phyloP scores from a whole-genome alignment of 2,329 filamentous ascomycete genomes.

The Iodosphaeria phyllophila region DNA sequence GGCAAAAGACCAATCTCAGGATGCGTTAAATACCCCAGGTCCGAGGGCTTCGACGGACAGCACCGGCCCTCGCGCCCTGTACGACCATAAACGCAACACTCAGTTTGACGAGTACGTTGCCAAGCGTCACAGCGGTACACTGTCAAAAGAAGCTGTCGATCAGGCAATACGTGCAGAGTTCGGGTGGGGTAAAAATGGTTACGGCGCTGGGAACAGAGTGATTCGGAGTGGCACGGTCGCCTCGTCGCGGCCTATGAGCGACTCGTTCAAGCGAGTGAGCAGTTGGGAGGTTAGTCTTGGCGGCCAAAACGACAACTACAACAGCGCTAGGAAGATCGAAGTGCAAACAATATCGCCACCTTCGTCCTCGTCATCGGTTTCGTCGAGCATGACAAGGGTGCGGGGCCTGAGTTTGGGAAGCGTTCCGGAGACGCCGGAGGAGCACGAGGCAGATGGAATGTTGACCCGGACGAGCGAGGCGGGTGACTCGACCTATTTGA shows the following conservation, averaged over 20 bases:
- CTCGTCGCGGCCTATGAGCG: constrained; percentile 6
- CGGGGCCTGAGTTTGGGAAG: no score
- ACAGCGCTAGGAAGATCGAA: no score
- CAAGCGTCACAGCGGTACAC: constrained; percentile 10
- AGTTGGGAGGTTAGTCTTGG: constrained; percentile 10
- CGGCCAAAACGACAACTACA: constrained; percentile 2
- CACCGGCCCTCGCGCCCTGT: constrained; percentile 13
- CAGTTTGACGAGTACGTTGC: constrained; percentile 26
- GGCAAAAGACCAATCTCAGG: no score
- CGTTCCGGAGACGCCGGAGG: no score
- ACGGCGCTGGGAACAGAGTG: constrained; percentile 3
- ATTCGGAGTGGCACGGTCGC: constrained; percentile 7
- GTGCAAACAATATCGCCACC: no score
- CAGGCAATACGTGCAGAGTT: constrained; percentile 15
- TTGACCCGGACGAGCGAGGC: no score
- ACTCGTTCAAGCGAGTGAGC: constrained; percentile 8
- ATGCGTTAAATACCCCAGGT: no score
- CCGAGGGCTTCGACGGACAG: no score
- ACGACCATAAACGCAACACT: constrained; percentile 26
- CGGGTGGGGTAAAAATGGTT: constrained; percentile 7
- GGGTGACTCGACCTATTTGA: no score
- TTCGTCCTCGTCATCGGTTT: no score
- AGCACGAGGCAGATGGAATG: no score
- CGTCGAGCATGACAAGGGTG: no score
- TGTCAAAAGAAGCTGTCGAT: constrained; percentile 11